phyloP scores from a whole-genome alignment of 192 early-diverging fungal species.

The Umbelopsis ramanniana region DNA sequence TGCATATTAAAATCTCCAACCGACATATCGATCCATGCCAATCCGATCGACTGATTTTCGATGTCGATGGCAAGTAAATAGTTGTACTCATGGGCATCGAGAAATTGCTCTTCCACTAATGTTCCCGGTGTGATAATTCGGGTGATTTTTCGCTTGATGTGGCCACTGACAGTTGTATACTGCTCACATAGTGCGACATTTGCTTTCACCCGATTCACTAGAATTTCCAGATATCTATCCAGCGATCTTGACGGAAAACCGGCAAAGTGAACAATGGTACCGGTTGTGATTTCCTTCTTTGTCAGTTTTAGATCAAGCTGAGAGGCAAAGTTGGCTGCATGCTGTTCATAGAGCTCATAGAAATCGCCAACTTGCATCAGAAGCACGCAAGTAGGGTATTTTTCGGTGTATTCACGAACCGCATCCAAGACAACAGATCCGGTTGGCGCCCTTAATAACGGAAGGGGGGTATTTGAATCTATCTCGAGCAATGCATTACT shows the following conservation, averaged over 20 bases:
- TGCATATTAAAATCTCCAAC: constrained; percentile 87
- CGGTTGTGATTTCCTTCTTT: constrained; percentile 62
- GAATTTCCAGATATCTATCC: constrained; percentile 66
- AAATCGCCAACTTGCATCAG: constrained; percentile 81
- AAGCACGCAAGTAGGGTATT: constrained; percentile 71
- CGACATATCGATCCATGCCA: constrained; percentile 92
- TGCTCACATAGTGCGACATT: constrained; percentile 78
- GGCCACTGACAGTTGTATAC: constrained; percentile 39
- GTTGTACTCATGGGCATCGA: constrained; percentile 68
- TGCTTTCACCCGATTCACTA: constrained; percentile 61
- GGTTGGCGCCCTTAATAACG: constrained; percentile 17
- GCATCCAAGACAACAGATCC: constrained; percentile 42
- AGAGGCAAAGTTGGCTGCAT: constrained; percentile 68
- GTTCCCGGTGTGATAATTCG: constrained; percentile 89
- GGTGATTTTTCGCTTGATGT: constrained; percentile 71
- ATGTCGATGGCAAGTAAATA: constrained; percentile 70
- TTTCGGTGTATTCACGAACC: constrained; percentile 56
- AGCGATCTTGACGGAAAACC: constrained; percentile 72
- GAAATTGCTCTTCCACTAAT: constrained; percentile 76
- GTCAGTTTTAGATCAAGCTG: constrained; percentile 73
- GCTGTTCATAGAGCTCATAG: constrained; percentile 80
- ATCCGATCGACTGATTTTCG: constrained; percentile 45
- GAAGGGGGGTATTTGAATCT: background rate
- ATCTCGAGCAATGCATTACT: background rate
- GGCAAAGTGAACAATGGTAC: constrained; percentile 61